Conservation (phyloP, 2,329 filamentous ascomycete species). For the Pseudogymnoascus sp. region DNA sequence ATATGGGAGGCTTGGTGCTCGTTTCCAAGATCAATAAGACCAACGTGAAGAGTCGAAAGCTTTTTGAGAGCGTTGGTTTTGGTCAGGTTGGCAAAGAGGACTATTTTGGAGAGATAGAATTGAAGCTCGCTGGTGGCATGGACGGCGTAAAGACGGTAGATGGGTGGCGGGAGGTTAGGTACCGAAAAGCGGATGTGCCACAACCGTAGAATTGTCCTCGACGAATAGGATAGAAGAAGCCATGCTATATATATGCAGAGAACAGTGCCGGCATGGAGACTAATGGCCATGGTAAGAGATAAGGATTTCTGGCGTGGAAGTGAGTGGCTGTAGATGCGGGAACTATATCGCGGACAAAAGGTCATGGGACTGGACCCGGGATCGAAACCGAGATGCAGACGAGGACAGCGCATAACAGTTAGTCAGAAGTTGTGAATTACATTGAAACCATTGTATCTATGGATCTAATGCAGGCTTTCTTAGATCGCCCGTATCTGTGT, state of each 20-base stretch:
- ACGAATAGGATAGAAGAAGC: background rate
- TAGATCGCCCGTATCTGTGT: background rate
- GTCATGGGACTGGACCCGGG: background rate
- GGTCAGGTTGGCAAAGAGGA: slow-evolving; percentile 42
- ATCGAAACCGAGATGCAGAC: too few species aligned
- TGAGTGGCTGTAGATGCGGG: background rate
- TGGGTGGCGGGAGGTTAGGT: background rate
- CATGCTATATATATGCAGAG: background rate
- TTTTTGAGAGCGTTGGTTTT: slow-evolving; percentile 58
- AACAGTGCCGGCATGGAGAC: background rate
- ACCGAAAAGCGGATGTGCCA: background rate
- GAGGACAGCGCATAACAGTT: background rate
- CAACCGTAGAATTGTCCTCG: background rate
- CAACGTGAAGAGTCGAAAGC: slow-evolving; percentile 47
- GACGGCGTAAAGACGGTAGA: background rate
- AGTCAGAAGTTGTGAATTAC: background rate
- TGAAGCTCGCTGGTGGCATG: slow-evolving; percentile 25
- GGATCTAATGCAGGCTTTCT: background rate
- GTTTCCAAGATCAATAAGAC: slow-evolving; percentile 51
- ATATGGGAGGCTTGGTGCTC: slow-evolving; percentile 25
- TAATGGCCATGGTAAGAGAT: background rate
- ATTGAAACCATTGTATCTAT: background rate
- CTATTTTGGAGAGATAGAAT: slow-evolving; percentile 62
- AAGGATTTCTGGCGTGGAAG: background rate
- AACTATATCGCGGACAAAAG: background rate